Evolutionary conservation across 2,329 filamentous ascomycete genomes (phyloP).

Genomic region (Fusarium illudens): DNA sequence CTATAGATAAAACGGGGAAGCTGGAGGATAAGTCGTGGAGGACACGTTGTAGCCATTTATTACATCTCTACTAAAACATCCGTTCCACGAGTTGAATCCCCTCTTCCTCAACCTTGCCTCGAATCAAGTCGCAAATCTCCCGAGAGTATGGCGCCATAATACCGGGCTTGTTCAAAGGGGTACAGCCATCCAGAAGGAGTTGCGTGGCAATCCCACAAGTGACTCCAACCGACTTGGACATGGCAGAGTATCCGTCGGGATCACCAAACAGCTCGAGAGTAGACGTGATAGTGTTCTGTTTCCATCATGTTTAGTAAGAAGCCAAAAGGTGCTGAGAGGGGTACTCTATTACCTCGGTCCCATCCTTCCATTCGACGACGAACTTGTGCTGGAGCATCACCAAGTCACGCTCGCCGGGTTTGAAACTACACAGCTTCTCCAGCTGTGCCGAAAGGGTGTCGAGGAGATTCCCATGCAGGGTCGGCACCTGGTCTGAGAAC

Average conservation of each 20-base stretch:
- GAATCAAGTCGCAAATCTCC: conserved; percentile 23
- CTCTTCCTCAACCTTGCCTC: conserved; percentile 10
- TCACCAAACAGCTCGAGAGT: conserved; percentile 73
- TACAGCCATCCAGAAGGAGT: conserved; percentile 63
- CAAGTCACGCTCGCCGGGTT: not conserved
- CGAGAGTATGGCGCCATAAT: conserved; percentile 26
- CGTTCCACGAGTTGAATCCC: conserved; percentile 14
- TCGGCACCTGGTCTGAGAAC: conserved; percentile 61
- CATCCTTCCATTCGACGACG: conserved; percentile 69
- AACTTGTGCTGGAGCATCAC: conserved; percentile 15
- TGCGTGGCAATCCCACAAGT: conserved; percentile 73
- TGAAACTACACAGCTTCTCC: not conserved
- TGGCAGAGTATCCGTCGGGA: conserved; percentile 71
- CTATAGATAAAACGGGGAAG: no score
- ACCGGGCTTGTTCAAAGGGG: conserved; percentile 25
- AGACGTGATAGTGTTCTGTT: conserved; percentile 60
- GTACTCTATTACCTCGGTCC: conserved; percentile 47
- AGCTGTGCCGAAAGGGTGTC: not conserved
- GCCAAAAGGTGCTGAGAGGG: not conserved
- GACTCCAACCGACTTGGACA: conserved; percentile 74
- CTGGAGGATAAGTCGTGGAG: no score
- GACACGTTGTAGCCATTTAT: no score
- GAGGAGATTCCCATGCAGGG: conserved; percentile 59
- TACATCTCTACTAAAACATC: no score
- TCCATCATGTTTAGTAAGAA: not conserved